phyloP scores from a whole-genome alignment of 2,329 filamentous ascomycete species.

The Sclerotinia nivalis region DNA sequence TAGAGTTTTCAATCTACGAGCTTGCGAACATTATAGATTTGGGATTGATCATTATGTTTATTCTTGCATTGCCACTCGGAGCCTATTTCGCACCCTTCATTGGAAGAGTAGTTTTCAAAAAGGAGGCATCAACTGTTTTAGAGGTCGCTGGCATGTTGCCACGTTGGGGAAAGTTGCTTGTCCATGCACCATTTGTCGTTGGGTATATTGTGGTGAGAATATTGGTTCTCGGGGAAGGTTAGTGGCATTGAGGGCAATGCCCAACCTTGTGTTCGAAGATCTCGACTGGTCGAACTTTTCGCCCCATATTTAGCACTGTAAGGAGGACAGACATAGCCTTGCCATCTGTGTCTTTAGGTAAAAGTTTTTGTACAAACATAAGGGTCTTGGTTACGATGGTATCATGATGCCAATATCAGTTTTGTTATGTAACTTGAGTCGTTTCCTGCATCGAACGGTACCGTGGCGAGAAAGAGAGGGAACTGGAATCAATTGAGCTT shows the following conservation, averaged over 20 bases:
- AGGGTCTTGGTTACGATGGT: no score
- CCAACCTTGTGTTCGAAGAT: not conserved
- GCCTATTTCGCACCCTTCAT: not conserved
- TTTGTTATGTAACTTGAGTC: no score
- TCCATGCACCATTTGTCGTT: not conserved
- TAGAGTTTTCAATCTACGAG: no score
- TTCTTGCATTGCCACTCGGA: not conserved
- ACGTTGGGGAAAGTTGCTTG: not conserved
- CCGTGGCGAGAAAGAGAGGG: no score
- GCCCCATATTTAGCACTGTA: constrained; percentile 5
- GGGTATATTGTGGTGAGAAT: not conserved
- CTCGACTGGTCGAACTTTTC: not conserved
- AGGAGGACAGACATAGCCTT: no score
- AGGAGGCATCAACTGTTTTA: not conserved
- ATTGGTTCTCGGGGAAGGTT: not conserved
- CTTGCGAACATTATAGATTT: no score
- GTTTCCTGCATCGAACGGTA: no score
- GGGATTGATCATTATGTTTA: no score
- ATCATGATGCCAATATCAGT: no score
- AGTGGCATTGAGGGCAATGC: not conserved
- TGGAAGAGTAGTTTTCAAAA: not conserved
- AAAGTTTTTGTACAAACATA: no score
- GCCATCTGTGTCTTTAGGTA: no score
- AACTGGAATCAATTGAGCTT: no score
- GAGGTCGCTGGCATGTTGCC: not conserved